Percentiles rank a stretch among this genome's conserved stretches.
phyloP scores from a whole-genome alignment of 2,329 filamentous ascomycete genomes.

The Oidium heveae region DNA sequence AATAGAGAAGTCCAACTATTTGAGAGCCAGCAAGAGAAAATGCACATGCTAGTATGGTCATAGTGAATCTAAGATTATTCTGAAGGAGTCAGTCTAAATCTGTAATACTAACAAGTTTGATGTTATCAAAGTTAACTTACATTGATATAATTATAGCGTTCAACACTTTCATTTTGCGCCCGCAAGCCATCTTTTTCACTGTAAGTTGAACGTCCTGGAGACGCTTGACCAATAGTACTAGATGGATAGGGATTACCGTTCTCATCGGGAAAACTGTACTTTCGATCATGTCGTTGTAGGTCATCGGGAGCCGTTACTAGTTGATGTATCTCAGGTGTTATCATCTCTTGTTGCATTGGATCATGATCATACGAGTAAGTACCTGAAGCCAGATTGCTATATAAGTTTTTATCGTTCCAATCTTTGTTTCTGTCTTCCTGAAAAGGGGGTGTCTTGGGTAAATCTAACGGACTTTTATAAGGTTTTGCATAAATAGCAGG shows the following conservation, averaged over 20 bases:
- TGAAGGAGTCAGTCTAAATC: conserved; percentile 13
- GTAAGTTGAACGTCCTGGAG: conserved; percentile 5
- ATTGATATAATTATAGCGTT: conserved; percentile 16
- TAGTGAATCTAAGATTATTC: conserved; percentile 32
- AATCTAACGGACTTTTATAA: background rate
- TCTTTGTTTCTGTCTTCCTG: background rate
- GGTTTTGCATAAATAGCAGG: background rate
- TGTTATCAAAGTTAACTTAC: conserved; percentile 2
- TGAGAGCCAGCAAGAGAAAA: conserved; percentile 15
- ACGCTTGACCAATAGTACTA: background rate
- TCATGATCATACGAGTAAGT: background rate
- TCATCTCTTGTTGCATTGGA: background rate
- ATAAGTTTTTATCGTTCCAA: background rate
- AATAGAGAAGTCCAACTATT: background rate
- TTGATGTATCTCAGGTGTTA: background rate
- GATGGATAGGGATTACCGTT: background rate
- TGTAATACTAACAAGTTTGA: conserved; percentile 22
- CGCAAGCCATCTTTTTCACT: conserved; percentile 15
- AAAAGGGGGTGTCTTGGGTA: background rate
- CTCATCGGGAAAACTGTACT: background rate
- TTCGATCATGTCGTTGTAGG: background rate
- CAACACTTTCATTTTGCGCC: conserved; percentile 20
- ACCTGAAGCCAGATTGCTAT: too few relatives aligned
- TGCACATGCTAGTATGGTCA: conserved; percentile 31
- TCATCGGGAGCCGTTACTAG: background rate